Evolutionary conservation across 306 rosid genomes (phyloP), one percentile per base, ranked within the genome.

Genomic region (Ammopiptanthus mongolicus): DNA sequence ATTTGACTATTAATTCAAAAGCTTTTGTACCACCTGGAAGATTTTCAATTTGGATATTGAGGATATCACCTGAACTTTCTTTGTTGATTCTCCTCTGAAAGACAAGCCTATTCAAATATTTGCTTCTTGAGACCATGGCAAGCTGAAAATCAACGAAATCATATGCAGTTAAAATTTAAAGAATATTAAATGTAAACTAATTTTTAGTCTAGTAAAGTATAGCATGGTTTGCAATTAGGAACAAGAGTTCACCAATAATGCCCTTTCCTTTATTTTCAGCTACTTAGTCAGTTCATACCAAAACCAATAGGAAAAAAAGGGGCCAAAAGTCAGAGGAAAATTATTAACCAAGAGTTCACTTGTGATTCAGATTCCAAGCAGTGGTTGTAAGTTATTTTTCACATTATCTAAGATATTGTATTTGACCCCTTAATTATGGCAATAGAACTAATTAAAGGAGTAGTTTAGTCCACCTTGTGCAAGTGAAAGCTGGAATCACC

Each of bases 121-220:
- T 90, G 29, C 97, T 91, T 86, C 84, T 89, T 84, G 90, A 87
- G 62, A 77, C 94, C 91, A 93, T 78, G 29, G 92, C 89, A 62
- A 93, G 82, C 96, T 91, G 86, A 3, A 71, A 71, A 78, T 71
- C 78, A 83, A 48, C 9, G 12, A 68, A 66, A 47, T 1, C 17
- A 39, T 1, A 17, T 17, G 39, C 66, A 60, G 3, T 71, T 46
- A 48, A 58, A 58, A 15, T 56, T 51, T 5, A 3, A 42, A 78
- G 62, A 78, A 67, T 8, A 25, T 41, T 28, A 25, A 25, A 34
- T 68, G 14, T 33, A 62, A 62, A 62, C 1, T 2, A 0, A 9
- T 55, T 18, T 64, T 37, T 37, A 37, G 42, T 37, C 0, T 8
- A 37, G 42, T 37, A 9, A 31, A n/a, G 41, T 21, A 58, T 8